Conservation (phyloP, 164 flowering plant genomes). For the Liriodendron chinense region DNA sequence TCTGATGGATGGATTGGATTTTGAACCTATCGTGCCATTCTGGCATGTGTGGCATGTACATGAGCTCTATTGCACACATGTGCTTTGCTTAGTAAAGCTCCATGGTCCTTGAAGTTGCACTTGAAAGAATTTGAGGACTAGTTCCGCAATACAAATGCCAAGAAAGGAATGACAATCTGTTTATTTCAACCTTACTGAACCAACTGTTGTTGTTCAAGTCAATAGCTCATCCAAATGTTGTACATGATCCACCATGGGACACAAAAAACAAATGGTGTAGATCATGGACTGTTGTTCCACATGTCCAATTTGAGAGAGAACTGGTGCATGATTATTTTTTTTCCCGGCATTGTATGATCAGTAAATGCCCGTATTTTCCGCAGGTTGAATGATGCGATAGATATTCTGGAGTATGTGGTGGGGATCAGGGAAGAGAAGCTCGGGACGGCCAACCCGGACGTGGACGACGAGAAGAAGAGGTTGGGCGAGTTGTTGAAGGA, state of each 20-base stretch:
- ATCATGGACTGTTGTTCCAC: background rate
- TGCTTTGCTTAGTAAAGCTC: no score
- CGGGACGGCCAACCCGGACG: slow-evolving; percentile 86
- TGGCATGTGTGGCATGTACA: no score
- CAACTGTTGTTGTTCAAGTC: background rate
- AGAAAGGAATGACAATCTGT: no score
- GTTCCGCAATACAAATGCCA: no score
- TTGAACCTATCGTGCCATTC: no score
- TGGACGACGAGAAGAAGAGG: slow-evolving; percentile 78
- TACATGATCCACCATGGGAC: background rate
- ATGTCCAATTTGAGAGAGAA: background rate
- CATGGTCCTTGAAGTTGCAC: no score
- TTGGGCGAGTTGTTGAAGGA: slow-evolving; percentile 69
- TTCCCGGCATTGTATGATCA: background rate
- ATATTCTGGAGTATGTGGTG: slow-evolving; percentile 66
- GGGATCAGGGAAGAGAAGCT: slow-evolving; percentile 84
- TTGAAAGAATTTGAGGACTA: no score
- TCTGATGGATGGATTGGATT: no score
- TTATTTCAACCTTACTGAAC: no score
- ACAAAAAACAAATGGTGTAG: background rate
- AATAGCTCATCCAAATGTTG: background rate
- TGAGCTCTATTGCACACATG: no score
- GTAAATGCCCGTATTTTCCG: background rate
- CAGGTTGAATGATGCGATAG: slow-evolving; percentile 87
- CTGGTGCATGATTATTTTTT: background rate